Base-by-base conservation (phyloP, 2,329 filamentous ascomycete species). In the Exophiala aquamarina region DNA sequence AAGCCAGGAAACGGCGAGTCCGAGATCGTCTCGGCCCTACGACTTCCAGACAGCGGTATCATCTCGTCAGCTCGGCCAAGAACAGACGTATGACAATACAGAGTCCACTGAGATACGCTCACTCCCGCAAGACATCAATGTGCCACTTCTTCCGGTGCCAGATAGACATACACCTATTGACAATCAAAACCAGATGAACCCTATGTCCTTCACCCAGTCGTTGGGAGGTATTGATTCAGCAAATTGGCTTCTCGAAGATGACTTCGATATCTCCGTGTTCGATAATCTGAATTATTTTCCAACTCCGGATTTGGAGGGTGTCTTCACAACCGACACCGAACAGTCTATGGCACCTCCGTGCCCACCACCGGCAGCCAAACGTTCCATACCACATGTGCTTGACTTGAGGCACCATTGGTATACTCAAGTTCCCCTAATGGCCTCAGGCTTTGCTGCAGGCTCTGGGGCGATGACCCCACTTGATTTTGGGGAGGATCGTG, bases 211-310 rank as follows among this genome's bases (percentile, higher is more conserved):
- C 13, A n/a, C 17, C n/a, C 13, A 34, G n/a, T 7, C 17, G 8
- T 34, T 28, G 35, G 26, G 28, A 6, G 38, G 26, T 11, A 14
- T 38, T 10, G 21, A 34, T 18, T 47, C 49, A 6, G 34, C 33
- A 10, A 36, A 51, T 21, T 51, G 49, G 49, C 44, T 51, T 28
- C 34, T 51, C 8, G 39, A 40, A 23, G 35, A 47, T 13, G 40
- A 51, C 20, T 51, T 51, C 18, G 49, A 51, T 19, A 41, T 51
- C 15, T 39, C 39, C n/a, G 21, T 42, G 3, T 47, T 51, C 21
- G 49, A 44, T 13, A 26, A 28, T 18, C n/a, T 26, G 14, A 32
- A 35, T 11, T 11, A 14, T 37, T 20, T 19, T 5, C 26, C 11
- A 13, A 17, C 23, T 6, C n/a, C 26, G 4, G 23, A 44, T 11